Evolutionary conservation across 352 stramenopile species (phyloP), one percentile per base, ranked within the genome.

Genomic region (Phytopythium montanum): DNA sequence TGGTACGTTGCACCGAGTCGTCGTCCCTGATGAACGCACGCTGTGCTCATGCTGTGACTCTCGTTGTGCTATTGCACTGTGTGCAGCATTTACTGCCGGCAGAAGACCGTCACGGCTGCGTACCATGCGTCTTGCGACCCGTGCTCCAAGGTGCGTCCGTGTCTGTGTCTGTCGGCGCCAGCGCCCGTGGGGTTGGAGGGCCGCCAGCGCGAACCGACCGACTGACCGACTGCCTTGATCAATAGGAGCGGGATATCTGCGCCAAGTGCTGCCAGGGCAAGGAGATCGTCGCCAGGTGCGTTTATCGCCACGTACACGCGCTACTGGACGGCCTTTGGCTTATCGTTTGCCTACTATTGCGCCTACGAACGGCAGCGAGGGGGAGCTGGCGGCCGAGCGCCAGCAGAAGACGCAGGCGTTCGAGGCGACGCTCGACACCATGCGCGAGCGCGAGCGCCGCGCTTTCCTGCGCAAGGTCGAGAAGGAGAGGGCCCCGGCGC

Each of bases 41-140:
- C 3, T 36, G 31, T 10, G 3, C 31, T 36, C 8, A 36, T 36
- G 31, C 31, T 48, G 29, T 7, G 19, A 13, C 8, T 29, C 26
- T 18, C 23, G 23, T 42, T 52, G 28, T 33, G 31, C 23, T 36
- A 10, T 0, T 52, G 33, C 29, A 19, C 49, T n/a, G 12, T 9
- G 9, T 28, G 21, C 64, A 94, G 97, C 70, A 98, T 95, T 66
- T 79, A 89, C 55, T 99, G 96, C 70, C 74, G 88, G 42, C 81
- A 96, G 55, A 96, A 97, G 71, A 95, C 85, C 44, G 82, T 99
- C 55, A 90, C 78, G 26, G 81, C 94, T 3, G 96, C 96, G 9
- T 99, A 99, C 75, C 96, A 99, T 65, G 92, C 88, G 0, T 81
- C 97, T 21, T 99, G 96, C 66, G 76, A 90, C 58, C 69, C 77